Percentiles rank a stretch among this genome's conserved stretches.
phyloP scores from a whole-genome alignment of 805 yeast species.

The Saturnispora quitensis region DNA sequence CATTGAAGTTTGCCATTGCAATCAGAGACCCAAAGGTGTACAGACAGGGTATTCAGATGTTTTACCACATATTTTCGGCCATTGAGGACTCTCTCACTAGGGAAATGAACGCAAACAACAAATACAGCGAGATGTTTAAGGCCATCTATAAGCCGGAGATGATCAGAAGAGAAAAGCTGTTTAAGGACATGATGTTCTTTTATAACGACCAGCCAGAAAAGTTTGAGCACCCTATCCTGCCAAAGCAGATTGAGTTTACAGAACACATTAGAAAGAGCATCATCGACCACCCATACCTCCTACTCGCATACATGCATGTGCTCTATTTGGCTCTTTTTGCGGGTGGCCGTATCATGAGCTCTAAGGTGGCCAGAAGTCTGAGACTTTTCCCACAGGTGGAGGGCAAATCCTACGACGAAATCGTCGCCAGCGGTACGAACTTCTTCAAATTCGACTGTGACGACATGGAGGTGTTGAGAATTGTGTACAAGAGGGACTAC shows the following conservation, averaged over 20 bases:
- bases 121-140: slow-evolving; percentile 40
- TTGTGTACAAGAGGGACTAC: slow-evolving; percentile 62
- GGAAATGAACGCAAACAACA: slow-evolving; percentile 33
- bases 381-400: slow-evolving; percentile 70
- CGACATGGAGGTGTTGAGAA: slow-evolving; percentile 57
- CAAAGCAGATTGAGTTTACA: slow-evolving; percentile 52
- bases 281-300: slow-evolving; percentile 54
- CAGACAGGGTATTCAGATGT: slow-evolving; percentile 72
- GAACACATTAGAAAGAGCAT: slow-evolving; percentile 50
- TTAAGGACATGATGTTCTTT: slow-evolving; percentile 57
- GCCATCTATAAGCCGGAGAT: slow-evolving; percentile 64
- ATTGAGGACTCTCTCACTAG: slow-evolving; percentile 44
- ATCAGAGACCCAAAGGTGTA: slow-evolving; percentile 66
- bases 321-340: slow-evolving; percentile 81
- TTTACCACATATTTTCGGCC: slow-evolving; percentile 59
- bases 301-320: slow-evolving; percentile 77
- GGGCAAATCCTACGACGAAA: slow-evolving; percentile 56
- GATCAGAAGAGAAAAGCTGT: slow-evolving; percentile 48
- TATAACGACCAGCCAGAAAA: slow-evolving; percentile 46
- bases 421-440: slow-evolving; percentile 54
- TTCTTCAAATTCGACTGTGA: slow-evolving; percentile 59
- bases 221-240: slow-evolving; percentile 48
- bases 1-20: slow-evolving; percentile 65
- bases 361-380: slow-evolving; percentile 53
- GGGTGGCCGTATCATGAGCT: slow-evolving; percentile 69